Conservation (phyloP, 768 basidiomycete genomes). For the Tricholoma bakamatsutake region DNA sequence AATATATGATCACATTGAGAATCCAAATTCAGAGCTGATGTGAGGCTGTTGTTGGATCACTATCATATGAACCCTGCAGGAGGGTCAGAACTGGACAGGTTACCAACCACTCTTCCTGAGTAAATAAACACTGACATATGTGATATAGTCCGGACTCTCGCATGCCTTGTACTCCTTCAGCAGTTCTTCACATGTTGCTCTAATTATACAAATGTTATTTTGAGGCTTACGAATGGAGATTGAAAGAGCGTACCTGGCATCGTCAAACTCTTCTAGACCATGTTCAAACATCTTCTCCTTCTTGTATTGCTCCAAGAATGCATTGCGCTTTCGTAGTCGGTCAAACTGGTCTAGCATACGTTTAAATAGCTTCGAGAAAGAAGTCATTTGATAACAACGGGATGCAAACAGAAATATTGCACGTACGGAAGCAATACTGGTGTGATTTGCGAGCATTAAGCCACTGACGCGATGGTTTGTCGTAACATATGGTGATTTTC, state of each 20-base stretch:
- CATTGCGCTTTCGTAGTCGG: slow-evolving; percentile 77
- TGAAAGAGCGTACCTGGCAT: slow-evolving; percentile 64
- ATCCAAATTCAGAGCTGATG: neutral
- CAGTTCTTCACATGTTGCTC: slow-evolving; percentile 81
- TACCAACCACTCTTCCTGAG: neutral
- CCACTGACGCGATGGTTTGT: slow-evolving; percentile 95
- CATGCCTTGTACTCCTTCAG: slow-evolving; percentile 95
- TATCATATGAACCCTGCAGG: slow-evolving; percentile 22
- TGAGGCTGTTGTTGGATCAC: slow-evolving; percentile 11
- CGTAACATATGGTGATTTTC: slow-evolving; percentile 81
- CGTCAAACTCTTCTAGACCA: slow-evolving; percentile 92
- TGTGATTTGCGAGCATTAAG: slow-evolving; percentile 98
- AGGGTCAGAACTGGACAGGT: neutral
- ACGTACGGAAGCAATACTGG: slow-evolving; percentile 92
- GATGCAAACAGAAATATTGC: neutral
- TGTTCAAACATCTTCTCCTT: slow-evolving; percentile 95
- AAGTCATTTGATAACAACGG: neutral
- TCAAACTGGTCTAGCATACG: slow-evolving; percentile 96
- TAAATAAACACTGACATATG: slow-evolving; percentile 54
- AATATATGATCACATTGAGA: neutral
- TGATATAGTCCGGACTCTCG: slow-evolving; percentile 92
- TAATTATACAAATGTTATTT: slow-evolving; percentile 20
- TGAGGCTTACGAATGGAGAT: neutral
- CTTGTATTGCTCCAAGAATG: slow-evolving; percentile 97
- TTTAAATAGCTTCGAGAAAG: slow-evolving; percentile 71